A percentile compares a stretch with the other conserved stretches of the same genome.
These are phyloP conservation scores for Stachybotrys echinatus DNA, from an alignment of 2,329 filamentous ascomycete species.

Conservation along the genomic window DNA sequence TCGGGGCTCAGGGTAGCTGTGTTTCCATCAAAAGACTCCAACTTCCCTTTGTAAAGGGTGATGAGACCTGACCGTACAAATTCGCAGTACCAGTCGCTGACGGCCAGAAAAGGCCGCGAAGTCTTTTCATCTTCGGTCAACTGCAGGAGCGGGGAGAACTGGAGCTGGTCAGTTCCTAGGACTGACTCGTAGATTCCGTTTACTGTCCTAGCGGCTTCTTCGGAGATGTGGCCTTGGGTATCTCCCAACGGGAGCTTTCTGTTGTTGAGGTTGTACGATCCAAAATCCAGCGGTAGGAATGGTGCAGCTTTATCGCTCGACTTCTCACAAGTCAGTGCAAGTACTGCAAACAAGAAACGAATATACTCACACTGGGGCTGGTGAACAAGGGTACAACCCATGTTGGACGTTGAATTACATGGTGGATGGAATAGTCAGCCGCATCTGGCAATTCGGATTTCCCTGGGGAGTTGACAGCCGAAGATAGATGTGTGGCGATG, in stretches of 20 bases:
- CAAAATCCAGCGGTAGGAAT: constrained; percentile 69
- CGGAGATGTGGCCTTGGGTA: constrained; percentile 57
- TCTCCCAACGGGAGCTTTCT: constrained; percentile 56
- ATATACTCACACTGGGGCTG: constrained; percentile 44
- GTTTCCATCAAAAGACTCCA: constrained; percentile 26
- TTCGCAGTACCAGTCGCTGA: constrained; percentile 68
- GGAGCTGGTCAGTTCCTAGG: constrained; percentile 50
- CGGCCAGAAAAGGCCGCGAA: constrained; percentile 59
- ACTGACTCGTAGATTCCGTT: constrained; percentile 45
- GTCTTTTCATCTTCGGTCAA: constrained; percentile 33
- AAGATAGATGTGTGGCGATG: constrained; percentile 67
- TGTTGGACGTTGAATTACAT: constrained; percentile 63
- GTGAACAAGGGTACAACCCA: constrained; percentile 65
- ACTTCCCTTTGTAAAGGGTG: constrained; percentile 41
- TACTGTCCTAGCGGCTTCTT: constrained; percentile 47
- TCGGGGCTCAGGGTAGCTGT: constrained; percentile 25
- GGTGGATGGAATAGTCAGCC: constrained; percentile 55
- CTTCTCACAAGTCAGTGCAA: constrained; percentile 27
- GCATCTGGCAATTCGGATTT: constrained; percentile 32
- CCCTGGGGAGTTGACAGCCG: constrained; percentile 48
- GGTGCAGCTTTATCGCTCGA: constrained; percentile 43
- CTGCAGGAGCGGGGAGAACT: constrained; percentile 37
- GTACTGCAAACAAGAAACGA: too few relatives aligned
- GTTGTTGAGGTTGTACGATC: constrained; percentile 63
- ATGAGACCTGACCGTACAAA: constrained; percentile 66